A percentile compares a stretch with the other conserved stretches of the same genome.
These are phyloP conservation scores for Quercus dentata DNA, from an alignment of 306 rosid species.

Conservation along the genomic window DNA sequence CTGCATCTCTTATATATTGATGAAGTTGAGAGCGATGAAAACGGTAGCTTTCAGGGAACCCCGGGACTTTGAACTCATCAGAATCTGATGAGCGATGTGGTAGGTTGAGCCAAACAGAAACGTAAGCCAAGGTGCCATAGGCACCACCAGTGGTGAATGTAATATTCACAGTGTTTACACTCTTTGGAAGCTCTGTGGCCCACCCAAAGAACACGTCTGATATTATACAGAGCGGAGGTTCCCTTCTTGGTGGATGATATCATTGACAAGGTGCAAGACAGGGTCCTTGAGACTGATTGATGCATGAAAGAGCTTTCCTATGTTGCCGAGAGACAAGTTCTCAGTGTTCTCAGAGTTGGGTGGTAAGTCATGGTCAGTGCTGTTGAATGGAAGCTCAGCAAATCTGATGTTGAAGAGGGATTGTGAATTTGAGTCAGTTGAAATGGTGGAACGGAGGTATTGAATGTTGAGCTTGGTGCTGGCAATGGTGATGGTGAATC, in stretches of 20 bases:
- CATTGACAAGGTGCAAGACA: constrained; percentile 26
- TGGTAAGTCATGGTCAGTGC: too few relatives aligned
- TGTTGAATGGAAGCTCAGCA: constrained; percentile 41
- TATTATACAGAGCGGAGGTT: constrained; percentile 37
- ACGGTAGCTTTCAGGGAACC: constrained; percentile 46
- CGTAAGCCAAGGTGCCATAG: constrained; percentile 61
- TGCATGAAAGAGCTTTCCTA: constrained; percentile 29
- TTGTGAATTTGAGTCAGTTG: neutral
- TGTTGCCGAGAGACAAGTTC: constrained; percentile 23
- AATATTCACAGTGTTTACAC: constrained; percentile 32
- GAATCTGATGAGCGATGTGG: constrained; percentile 47
- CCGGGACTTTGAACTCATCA: constrained; percentile 49
- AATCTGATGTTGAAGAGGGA: constrained; percentile 25
- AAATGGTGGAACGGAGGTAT: constrained; percentile 41
- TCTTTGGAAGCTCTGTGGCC: constrained; percentile 47
- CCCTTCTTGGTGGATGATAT: constrained; percentile 38
- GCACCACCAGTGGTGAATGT: constrained; percentile 65
- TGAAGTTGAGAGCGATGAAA: constrained; percentile 52
- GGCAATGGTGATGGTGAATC: constrained; percentile 55
- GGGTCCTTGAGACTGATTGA: constrained; percentile 50
- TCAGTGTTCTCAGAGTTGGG: too few relatives aligned
- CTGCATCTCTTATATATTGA: constrained; percentile 36
- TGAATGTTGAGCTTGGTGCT: constrained; percentile 62
- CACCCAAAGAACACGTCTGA: constrained; percentile 61
- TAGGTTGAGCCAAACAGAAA: constrained; percentile 59